A percentile compares a stretch with the other conserved stretches of the same genome.
phyloP scores from a whole-genome alignment of 345 rosid genomes.

The Moringa oleifera region DNA sequence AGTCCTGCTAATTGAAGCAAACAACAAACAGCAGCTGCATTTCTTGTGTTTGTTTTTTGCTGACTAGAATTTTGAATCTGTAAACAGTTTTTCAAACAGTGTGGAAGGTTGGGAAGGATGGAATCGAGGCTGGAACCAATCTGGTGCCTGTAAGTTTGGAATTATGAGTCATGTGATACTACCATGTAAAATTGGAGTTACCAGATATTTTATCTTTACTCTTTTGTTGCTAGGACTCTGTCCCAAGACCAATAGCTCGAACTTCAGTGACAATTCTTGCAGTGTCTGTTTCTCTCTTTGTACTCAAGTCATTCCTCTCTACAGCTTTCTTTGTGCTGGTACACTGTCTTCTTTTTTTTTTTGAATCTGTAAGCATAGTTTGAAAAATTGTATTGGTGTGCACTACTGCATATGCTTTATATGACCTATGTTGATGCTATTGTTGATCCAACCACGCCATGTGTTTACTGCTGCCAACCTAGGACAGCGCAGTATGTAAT shows the following conservation, averaged over 20 bases:
- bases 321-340: slow-evolving; percentile 87
- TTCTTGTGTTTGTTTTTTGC: slow-evolving; percentile 3
- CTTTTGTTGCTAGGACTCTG: slow-evolving; percentile 33
- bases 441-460: too few species aligned
- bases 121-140: slow-evolving; percentile 71
- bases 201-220: neutral
- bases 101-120: slow-evolving; percentile 84
- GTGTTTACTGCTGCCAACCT: neutral
- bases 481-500: neutral
- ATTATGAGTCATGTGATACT: neutral
- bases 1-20: slow-evolving; percentile 6
- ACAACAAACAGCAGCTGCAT: slow-evolving; percentile 1
- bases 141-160: slow-evolving; percentile 74
- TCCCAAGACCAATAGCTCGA: slow-evolving; percentile 65
- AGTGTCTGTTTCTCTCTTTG: slow-evolving; percentile 43
- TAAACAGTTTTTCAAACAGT: slow-evolving; percentile 56
- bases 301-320: slow-evolving; percentile 60
- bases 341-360: slow-evolving; percentile 16
- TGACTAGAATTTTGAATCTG: slow-evolving; percentile 6
- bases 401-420: neutral
- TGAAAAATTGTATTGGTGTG: slow-evolving; percentile 5
- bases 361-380: neutral
- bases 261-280: slow-evolving; percentile 46
- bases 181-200: too few species aligned
- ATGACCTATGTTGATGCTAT: neutral